Conservation (phyloP, 805 yeast species). For the Cyberlindnera amylophila region DNA sequence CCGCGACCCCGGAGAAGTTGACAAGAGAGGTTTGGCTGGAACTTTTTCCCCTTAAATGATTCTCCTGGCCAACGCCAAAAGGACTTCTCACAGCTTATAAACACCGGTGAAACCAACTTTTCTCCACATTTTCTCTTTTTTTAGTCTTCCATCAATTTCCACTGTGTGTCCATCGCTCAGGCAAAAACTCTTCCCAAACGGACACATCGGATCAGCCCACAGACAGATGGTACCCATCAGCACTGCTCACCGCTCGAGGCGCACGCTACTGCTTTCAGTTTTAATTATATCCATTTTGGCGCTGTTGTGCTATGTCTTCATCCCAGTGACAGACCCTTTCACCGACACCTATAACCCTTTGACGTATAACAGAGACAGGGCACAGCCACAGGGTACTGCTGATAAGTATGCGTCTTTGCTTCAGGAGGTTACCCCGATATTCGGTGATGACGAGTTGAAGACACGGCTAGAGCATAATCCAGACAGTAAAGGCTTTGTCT, state of each 20-base stretch:
- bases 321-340: not conserved
- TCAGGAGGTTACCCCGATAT: slow-evolving; percentile 6
- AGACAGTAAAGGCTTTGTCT: slow-evolving; percentile 11
- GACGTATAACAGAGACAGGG: slow-evolving; percentile 49
- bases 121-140: too few relatives aligned
- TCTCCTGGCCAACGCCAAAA: too few relatives aligned
- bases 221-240: not conserved
- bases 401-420: slow-evolving; percentile 4
- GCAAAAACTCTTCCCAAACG: too few relatives aligned
- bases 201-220: too few relatives aligned
- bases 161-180: too few relatives aligned
- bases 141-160: too few relatives aligned
- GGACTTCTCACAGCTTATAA: too few relatives aligned
- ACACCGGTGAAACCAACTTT: too few relatives aligned
- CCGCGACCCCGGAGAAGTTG: too few relatives aligned
- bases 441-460: slow-evolving; percentile 11
- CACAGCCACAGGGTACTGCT: slow-evolving; percentile 57
- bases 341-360: slow-evolving; percentile 50
- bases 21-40: too few relatives aligned
- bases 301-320: not conserved
- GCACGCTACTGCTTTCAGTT: not conserved
- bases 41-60: too few relatives aligned
- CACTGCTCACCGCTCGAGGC: not conserved
- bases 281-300: not conserved
- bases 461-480: slow-evolving; percentile 9